These are phyloP conservation scores for Claviceps monticola DNA, from an alignment of 2,329 filamentous ascomycete species.

Conservation along the genomic window DNA sequence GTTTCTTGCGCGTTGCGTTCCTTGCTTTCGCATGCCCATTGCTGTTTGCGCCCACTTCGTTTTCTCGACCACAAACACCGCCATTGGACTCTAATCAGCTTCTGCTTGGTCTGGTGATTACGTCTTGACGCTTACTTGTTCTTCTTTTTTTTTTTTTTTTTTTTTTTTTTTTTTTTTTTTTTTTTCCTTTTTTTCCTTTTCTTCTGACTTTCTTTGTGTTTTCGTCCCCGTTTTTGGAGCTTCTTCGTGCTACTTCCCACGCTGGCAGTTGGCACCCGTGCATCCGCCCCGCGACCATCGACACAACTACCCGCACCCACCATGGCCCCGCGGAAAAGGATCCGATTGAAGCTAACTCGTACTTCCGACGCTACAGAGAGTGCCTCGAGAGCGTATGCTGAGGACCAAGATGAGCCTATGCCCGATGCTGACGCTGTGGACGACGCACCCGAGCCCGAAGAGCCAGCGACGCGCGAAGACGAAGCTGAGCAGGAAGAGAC, in stretches of 20 bases:
- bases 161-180: neutral
- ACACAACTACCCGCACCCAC: neutral
- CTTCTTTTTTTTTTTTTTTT: neutral
- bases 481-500: conserved; percentile 19
- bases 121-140: neutral
- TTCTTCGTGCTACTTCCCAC: neutral
- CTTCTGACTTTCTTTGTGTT: neutral
- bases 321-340: conserved; percentile 17
- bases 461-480: conserved; percentile 14
- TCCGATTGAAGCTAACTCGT: conserved; percentile 21
- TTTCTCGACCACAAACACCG: neutral
- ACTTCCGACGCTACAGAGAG: conserved; percentile 21
- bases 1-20: neutral
- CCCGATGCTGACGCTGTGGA: conserved; percentile 17
- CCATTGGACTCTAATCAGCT: neutral
- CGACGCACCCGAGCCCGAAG: conserved; percentile 12
- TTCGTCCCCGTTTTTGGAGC: neutral
- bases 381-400: conserved; percentile 27
- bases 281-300: neutral
- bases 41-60: neutral
- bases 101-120: neutral
- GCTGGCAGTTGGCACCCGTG: neutral
- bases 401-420: conserved; percentile 26
- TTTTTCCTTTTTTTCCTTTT: neutral
- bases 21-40: conserved; percentile 2